Conservation (phyloP, 257 asterid genomes). For the Solanum peruvianum region DNA sequence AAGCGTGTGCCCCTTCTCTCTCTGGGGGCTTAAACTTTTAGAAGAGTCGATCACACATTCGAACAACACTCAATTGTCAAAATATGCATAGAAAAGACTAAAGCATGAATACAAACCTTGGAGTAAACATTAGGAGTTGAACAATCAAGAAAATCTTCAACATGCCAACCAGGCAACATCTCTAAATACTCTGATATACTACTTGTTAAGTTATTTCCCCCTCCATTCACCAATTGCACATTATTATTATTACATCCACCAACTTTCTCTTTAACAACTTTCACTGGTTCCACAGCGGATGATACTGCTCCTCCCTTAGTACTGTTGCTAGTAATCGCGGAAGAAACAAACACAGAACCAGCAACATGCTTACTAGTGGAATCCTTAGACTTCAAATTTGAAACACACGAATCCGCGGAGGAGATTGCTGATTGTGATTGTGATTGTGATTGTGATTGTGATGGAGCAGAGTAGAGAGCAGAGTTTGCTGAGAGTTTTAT, state of each 20-base stretch:
- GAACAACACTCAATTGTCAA: background rate
- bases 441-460: no score
- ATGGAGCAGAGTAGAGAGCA: slow-evolving; percentile 10
- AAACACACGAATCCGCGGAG: slow-evolving; percentile 2
- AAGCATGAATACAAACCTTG: slow-evolving; percentile 22
- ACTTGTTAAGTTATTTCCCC: slow-evolving; percentile 11
- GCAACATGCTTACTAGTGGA: background rate
- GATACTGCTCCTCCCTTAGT: background rate
- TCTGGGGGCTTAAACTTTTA: background rate
- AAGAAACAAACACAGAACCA: background rate
- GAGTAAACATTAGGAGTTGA: slow-evolving; percentile 16
- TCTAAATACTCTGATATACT: slow-evolving; percentile 59
- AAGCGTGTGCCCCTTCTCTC: background rate
- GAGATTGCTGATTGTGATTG: slow-evolving; percentile 4
- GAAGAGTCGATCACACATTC: background rate
- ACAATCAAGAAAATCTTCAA: slow-evolving; percentile 52
- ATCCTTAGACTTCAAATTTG: slow-evolving; percentile 5
- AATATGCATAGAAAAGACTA: background rate
- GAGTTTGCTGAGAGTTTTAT: slow-evolving; percentile 29
- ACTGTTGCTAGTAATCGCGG: background rate
- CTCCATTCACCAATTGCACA: slow-evolving; percentile 4
- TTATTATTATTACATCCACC: background rate
- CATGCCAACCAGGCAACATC: slow-evolving; percentile 61
- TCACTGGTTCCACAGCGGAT: background rate
- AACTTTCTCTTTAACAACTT: background rate